Conservation (phyloP, 2,329 filamentous ascomycete genomes). For the Fusarium mundagurra region DNA sequence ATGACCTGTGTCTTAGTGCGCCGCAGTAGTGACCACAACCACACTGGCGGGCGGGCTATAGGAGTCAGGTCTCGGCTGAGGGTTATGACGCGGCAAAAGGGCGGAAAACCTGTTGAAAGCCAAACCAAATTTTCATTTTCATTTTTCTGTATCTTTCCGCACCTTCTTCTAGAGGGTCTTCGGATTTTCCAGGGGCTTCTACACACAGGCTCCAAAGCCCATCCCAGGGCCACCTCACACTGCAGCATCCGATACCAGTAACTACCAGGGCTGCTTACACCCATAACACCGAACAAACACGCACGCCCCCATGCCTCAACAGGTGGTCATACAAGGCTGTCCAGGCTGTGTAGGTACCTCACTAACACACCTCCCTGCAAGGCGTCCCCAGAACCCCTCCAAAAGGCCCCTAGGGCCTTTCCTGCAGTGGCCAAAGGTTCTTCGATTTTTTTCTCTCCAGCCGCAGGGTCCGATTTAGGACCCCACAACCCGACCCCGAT, state of each 20-base stretch:
- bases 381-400: conserved; percentile 9
- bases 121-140: neutral
- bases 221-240: neutral
- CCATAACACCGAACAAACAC: neutral
- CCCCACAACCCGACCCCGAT: conserved; percentile 11
- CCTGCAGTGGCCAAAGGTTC: conserved; percentile 29
- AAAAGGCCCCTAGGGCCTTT: conserved; percentile 12
- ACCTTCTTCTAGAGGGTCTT: neutral
- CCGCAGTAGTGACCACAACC: conserved; percentile 4
- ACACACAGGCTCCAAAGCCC: neutral
- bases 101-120: neutral
- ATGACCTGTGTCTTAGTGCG: conserved; percentile 34
- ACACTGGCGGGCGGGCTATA: conserved; percentile 6
- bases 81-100: neutral
- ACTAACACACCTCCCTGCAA: conserved; percentile 34
- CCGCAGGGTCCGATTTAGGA: conserved; percentile 42
- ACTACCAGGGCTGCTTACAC: conserved; percentile 15
- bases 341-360: conserved; percentile 39
- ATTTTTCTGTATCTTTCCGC: neutral
- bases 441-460: conserved; percentile 41
- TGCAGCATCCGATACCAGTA: conserved; percentile 6
- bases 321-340: conserved; percentile 35
- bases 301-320: neutral
- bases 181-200: conserved; percentile 25
- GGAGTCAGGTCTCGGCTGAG: conserved; percentile 5